Evolutionary conservation across 2,329 filamentous ascomycete species (phyloP), one percentile per base, ranked within the genome.

Genomic region (Neonectria hederae): DNA sequence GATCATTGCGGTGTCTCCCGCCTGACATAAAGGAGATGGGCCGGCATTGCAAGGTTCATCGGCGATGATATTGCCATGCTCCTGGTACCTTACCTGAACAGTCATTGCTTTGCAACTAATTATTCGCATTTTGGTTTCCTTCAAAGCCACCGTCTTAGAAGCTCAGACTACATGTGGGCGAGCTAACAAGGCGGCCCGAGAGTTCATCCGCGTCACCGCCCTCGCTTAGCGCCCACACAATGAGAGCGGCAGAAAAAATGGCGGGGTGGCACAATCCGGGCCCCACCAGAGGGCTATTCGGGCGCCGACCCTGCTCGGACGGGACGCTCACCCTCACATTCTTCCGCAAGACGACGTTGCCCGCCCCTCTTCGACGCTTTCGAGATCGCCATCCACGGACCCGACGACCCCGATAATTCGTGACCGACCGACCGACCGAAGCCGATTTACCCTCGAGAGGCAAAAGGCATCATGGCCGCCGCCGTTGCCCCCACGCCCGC

Each of bases 191-290:
- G n/a, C 59, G 65, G 63, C 38, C 56, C 63, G 55, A 53, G 14
- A 24, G 56, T 69, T 69, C 54, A 59, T 63, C 59, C 63, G 60
- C 66, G 73, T 78, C 76, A 81, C 73, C 76, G 78, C 75, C 72
- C 77, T 80, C 78, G 77, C 75, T 79, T 82, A 81, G 74, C 76
- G 74, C 77, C 76, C 78, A 80, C 78, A 80, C 74, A 77, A 72
- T 66, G 56, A 65, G 63, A 52, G 68, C 65, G 77, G 74, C 75
- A 78, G 77, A 80, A 79, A 80, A 76, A 72, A 77, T 75, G 76
- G 78, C 78, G 76, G 77, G 77, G 77, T 77, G 73, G 56, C 54
- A 67, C 58, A 64, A 64, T 69, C 62, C 58, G 57, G 57, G 73
- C 77, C 78, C 78, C 78, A 77, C 78, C 72, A 74, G 71, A 79